Base-by-base conservation (phyloP, 371 early-diverging fungal species). In the Mortierella sp. region DNA sequence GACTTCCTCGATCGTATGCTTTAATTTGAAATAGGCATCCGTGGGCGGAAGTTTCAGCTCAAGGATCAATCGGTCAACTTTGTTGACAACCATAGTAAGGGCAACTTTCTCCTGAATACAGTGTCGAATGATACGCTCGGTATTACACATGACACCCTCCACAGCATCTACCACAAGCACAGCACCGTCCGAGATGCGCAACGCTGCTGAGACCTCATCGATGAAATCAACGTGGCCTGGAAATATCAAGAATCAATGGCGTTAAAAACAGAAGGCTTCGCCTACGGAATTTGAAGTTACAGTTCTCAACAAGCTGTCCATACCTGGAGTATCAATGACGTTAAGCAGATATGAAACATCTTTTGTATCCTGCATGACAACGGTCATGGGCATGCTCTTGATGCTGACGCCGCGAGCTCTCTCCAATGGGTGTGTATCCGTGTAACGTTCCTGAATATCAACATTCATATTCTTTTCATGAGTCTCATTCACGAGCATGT, bases 1-100 rank as follows among this genome's bases (percentile, higher is more conserved):
- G 63, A 98, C 96, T 82, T 98, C 97, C 84, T 98, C 98, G 63
- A 98, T 94, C 1, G 95, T 95, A 84, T 97, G 95, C 71, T 92
- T 93, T 65, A 99, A 86, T 84, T 98, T 98, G 83, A 95, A 96
- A 84, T 97, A 99, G 13, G 98, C 98, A 84, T 98, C 99, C 19
- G 89, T 91, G 11, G 98, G 98, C 40, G 99, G 99, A 41, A 99
- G 84, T 71, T 96, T 97, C 50, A 99, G 88, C 84, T 99, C 99
- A 52, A 98, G 69, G 32, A 98, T 97, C 69, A 98, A 85, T 19
- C 99, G 92, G 86, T 99, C 99, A 4, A 99, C 91, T 87, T 99
- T 99, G 91, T 97, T 98, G 64, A 99, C 86, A 19, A 98, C 93
- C 63, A 98, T 83, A 1, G 94, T 93, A 76, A 99, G 88, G 11